Evolutionary conservation across 176 grass and related monocot genomes (phyloP).

Genomic region (Oryza coarctata): DNA sequence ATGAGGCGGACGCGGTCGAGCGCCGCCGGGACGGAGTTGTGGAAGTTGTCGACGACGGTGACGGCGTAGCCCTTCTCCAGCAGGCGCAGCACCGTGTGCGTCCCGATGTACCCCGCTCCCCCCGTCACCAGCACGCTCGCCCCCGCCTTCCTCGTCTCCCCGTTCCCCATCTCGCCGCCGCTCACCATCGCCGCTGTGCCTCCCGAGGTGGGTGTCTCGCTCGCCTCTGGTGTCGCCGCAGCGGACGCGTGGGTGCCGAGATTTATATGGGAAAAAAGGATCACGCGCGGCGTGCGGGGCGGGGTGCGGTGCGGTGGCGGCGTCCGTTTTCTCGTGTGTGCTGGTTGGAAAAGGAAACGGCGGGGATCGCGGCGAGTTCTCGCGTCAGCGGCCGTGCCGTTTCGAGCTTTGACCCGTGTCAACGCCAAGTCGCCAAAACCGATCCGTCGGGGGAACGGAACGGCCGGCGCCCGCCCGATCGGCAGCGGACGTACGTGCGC

Average conservation of each 20-base stretch:
- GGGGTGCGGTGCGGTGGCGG: not conserved
- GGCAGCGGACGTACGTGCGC: too few relatives aligned
- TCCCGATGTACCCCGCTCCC: conserved; percentile 90
- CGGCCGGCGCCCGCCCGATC: too few relatives aligned
- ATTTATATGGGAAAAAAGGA: not conserved
- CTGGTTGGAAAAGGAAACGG: not conserved
- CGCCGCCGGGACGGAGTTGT: conserved; percentile 88
- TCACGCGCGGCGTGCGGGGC: not conserved
- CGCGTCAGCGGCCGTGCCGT: not conserved
- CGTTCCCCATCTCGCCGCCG: conserved; percentile 24
- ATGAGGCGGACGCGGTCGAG: conserved; percentile 78
- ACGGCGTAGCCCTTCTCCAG: conserved; percentile 68
- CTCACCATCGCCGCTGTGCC: conserved; percentile 22
- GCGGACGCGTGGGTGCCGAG: not conserved
- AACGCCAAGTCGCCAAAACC: too few relatives aligned
- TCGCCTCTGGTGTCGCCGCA: too few relatives aligned
- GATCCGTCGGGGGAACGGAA: too few relatives aligned
- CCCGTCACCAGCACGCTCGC: conserved; percentile 82
- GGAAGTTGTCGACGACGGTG: conserved; percentile 83
- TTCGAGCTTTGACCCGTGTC: not conserved
- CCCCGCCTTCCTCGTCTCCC: not conserved
- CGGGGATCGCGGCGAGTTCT: not conserved
- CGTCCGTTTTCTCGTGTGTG: not conserved
- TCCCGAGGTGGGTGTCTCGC: too few relatives aligned
- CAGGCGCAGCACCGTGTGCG: conserved; percentile 87